phyloP scores from a whole-genome alignment of 805 yeast genomes.

The Candida fluviatilis region DNA sequence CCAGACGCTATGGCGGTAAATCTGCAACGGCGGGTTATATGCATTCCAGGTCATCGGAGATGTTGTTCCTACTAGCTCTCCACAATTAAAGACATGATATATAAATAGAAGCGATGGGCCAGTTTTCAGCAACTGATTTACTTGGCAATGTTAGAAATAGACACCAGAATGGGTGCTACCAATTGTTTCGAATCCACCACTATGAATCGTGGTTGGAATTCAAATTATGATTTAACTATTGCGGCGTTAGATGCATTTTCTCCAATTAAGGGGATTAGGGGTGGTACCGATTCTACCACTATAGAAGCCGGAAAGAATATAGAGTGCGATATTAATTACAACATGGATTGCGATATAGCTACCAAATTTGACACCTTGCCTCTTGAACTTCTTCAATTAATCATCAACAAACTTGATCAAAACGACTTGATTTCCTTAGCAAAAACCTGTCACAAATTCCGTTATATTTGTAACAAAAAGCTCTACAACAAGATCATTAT shows the following conservation, averaged over 20 bases:
- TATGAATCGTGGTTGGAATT: not conserved
- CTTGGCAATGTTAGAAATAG: too few species aligned
- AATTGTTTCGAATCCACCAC: too few species aligned
- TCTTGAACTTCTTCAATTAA: constrained; percentile 9
- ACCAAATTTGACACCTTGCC: constrained; percentile 9
- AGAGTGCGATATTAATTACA: too few species aligned
- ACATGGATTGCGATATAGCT: not conserved
- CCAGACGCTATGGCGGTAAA: too few species aligned
- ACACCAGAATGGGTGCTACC: too few species aligned
- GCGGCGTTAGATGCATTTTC: not conserved
- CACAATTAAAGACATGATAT: not conserved
- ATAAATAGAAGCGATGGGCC: not conserved
- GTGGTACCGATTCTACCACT: too few species aligned
- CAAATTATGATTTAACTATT: not conserved
- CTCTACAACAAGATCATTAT: constrained; percentile 11
- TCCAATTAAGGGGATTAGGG: not conserved
- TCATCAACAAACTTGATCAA: constrained; percentile 6
- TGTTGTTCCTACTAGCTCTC: not conserved
- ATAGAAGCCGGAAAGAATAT: too few species aligned
- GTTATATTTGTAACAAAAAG: constrained; percentile 8
- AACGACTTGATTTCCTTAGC: constrained; percentile 8
- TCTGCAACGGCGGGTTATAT: too few species aligned
- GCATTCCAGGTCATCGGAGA: not conserved
- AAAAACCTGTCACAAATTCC: constrained; percentile 6
- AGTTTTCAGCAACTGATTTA: too few species aligned